Evolutionary conservation across 1,139 yeast species (phyloP).

Genomic region (Magnusiomyces suaveolens): DNA sequence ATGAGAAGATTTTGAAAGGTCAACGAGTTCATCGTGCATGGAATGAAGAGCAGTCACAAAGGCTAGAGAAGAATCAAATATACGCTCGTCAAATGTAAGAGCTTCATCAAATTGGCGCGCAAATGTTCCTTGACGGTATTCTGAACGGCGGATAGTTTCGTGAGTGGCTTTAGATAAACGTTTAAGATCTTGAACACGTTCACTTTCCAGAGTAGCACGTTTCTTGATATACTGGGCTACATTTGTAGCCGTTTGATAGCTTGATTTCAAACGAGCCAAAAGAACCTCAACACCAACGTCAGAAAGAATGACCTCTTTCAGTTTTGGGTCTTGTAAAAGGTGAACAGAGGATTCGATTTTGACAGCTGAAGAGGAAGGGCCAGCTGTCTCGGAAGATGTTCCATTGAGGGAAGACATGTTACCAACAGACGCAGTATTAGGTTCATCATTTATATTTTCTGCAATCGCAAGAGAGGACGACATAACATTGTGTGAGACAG

Average conservation of each 20-base stretch:
- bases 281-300: constrained; percentile 57
- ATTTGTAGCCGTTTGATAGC: constrained; percentile 75
- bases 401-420: not conserved
- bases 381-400: not conserved
- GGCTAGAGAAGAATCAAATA: constrained; percentile 61
- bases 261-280: constrained; percentile 64
- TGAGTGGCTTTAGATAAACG: constrained; percentile 53
- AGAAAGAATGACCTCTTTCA: constrained; percentile 43
- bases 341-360: constrained; percentile 19
- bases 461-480: too few species aligned
- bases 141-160: constrained; percentile 40
- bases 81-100: constrained; percentile 67
- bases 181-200: constrained; percentile 61
- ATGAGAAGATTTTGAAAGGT: constrained; percentile 59
- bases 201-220: constrained; percentile 71
- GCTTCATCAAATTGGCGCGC: constrained; percentile 55
- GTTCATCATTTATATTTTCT: too few species aligned
- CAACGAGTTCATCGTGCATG: constrained; percentile 78
- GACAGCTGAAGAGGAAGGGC: too few species aligned
- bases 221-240: constrained; percentile 68
- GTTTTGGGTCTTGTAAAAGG: constrained; percentile 40
- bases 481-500: too few species aligned
- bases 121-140: constrained; percentile 61
- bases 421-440: too few species aligned
- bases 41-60: constrained; percentile 71